Evolutionary conservation across 169 alveolate genomes (phyloP).

Genomic region (Eimeria maxima): DNA sequence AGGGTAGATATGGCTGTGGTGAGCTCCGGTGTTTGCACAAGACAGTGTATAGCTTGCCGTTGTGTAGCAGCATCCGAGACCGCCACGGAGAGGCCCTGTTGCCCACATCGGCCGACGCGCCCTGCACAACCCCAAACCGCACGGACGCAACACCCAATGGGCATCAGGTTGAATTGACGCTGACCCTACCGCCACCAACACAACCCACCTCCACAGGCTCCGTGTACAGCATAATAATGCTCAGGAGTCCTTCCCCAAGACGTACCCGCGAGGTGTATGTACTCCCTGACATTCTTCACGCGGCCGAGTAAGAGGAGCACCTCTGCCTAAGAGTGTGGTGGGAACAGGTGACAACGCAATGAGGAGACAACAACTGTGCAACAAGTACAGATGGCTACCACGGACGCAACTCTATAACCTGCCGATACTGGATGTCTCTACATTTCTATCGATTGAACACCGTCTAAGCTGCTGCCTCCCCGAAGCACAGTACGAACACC

Average conservation of each 20-base stretch:
- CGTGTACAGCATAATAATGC: not conserved
- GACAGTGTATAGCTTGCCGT: not conserved
- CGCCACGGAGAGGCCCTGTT: constrained; percentile 43
- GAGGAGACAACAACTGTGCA: not conserved
- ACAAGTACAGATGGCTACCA: not conserved
- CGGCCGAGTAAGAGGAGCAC: constrained; percentile 65
- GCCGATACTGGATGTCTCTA: not conserved
- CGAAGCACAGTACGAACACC: not conserved
- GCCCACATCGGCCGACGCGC: constrained; percentile 68
- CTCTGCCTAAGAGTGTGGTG: constrained; percentile 34
- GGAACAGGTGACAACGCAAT: not conserved
- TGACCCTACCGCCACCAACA: not conserved
- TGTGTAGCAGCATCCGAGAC: constrained; percentile 29
- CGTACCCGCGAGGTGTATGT: constrained; percentile 78
- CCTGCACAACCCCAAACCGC: constrained; percentile 51
- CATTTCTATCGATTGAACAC: not conserved
- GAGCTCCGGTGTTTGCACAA: not conserved
- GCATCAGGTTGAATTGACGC: not conserved
- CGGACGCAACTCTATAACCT: not conserved
- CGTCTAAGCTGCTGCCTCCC: not conserved
- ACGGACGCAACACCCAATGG: not conserved
- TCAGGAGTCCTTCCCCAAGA: not conserved
- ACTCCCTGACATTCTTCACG: constrained; percentile 47
- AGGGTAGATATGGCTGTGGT: not conserved
- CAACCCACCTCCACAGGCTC: not conserved